Conservation (phyloP, 805 yeast species). For the Barnettozyma californica region DNA sequence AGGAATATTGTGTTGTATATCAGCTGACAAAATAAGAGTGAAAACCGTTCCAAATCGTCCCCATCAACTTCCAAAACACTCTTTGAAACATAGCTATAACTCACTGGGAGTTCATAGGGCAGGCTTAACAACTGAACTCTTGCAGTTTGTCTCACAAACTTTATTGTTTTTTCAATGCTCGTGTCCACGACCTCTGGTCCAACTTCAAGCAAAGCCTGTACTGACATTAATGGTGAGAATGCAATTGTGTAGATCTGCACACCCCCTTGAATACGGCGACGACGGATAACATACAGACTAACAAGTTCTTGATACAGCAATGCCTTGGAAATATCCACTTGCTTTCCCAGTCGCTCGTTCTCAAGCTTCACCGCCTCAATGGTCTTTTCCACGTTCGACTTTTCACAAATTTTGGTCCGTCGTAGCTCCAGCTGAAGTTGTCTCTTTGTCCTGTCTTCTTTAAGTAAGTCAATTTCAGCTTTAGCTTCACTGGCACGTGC, state of each 20-base stretch:
- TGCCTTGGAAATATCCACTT: conserved; percentile 19
- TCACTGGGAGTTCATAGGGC: conserved; percentile 14
- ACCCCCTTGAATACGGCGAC: conserved; percentile 14
- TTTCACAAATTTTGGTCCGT: not conserved
- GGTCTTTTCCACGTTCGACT: not conserved
- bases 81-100: conserved; percentile 3
- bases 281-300: conserved; percentile 16
- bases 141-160: conserved; percentile 15
- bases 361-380: conserved; percentile 7
- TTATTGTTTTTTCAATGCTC: conserved; percentile 14
- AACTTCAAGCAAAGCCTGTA: conserved; percentile 13
- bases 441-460: not conserved
- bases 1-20: conserved; percentile 12
- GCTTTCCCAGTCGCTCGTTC: conserved; percentile 15
- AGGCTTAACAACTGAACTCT: conserved; percentile 13
- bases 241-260: conserved; percentile 17
- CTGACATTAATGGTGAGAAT: conserved; percentile 20
- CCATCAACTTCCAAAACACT: conserved; percentile 15
- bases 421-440: not conserved
- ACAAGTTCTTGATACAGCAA: conserved; percentile 23
- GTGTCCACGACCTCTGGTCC: conserved; percentile 16
- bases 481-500: not conserved
- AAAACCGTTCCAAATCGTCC: conserved; percentile 11
- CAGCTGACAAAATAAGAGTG: conserved; percentile 14
- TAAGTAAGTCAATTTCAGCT: not conserved